A percentile compares a stretch with the other conserved stretches of the same genome.
Conservation (phyloP, 768 basidiomycete species). For the Suillus variegatus region DNA sequence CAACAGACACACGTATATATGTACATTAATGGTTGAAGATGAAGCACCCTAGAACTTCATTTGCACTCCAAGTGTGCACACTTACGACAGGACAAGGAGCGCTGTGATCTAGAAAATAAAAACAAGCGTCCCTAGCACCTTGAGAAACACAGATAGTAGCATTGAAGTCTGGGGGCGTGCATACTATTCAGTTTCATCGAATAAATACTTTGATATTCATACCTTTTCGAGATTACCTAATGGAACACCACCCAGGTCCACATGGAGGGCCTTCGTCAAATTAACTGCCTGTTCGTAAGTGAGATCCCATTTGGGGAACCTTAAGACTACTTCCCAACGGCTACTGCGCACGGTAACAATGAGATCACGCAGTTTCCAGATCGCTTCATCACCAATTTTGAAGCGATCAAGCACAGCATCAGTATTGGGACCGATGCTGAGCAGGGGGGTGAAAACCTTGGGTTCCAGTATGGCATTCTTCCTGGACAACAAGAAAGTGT, state of each 20-base stretch:
- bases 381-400: conserved; percentile 6
- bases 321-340: neutral
- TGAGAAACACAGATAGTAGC: neutral
- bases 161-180: neutral
- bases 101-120: neutral
- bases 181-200: neutral
- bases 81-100: neutral
- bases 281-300: conserved; percentile 9
- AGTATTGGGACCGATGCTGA: conserved; percentile 11
- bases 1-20: neutral
- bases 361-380: neutral
- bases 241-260: neutral
- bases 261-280: conserved; percentile 4
- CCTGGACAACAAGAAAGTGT: neutral
- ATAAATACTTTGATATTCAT: neutral
- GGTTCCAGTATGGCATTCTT: neutral
- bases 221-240: neutral
- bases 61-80: neutral
- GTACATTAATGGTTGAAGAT: neutral
- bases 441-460: neutral
- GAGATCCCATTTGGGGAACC: neutral
- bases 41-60: neutral
- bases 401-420: conserved; percentile 11
- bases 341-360: neutral
- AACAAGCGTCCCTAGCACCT: neutral